These are phyloP conservation scores for Chlorophyllum brunneum DNA, from an alignment of 768 basidiomycete species.

Conservation along the genomic window DNA sequence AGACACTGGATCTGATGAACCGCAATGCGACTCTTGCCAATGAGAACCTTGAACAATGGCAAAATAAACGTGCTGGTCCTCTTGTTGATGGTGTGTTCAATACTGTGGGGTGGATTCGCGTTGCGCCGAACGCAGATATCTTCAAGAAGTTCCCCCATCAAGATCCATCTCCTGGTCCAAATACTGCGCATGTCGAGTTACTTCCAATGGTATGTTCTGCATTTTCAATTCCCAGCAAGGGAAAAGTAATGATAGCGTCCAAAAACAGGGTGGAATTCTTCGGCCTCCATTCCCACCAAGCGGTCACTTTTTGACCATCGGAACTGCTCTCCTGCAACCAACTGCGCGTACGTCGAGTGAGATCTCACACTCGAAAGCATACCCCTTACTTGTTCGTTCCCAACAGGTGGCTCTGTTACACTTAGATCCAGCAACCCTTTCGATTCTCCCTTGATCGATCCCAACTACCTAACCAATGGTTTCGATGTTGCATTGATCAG, in stretches of 20 bases:
- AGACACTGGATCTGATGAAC: slow-evolving; percentile 24
- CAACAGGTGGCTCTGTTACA: slow-evolving; percentile 25
- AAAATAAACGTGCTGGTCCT: slow-evolving; percentile 18
- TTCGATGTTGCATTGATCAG: slow-evolving; percentile 25
- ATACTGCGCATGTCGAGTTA: slow-evolving; percentile 31
- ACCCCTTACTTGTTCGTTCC: not conserved
- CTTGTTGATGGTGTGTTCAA: slow-evolving; percentile 20
- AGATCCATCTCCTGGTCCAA: slow-evolving; percentile 34
- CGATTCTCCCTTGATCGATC: slow-evolving; percentile 42
- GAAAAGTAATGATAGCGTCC: not conserved
- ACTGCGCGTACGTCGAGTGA: slow-evolving; percentile 27
- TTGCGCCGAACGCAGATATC: slow-evolving; percentile 26
- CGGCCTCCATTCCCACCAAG: slow-evolving; percentile 20
- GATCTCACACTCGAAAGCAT: not conserved
- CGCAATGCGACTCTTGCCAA: slow-evolving; percentile 20
- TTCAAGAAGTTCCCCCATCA: slow-evolving; percentile 19
- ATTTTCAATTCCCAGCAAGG: not conserved
- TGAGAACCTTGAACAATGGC: slow-evolving; percentile 26
- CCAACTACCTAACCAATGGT: slow-evolving; percentile 33
- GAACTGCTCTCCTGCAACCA: slow-evolving; percentile 26
- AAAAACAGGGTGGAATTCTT: slow-evolving; percentile 1
- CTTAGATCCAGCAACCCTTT: slow-evolving; percentile 40
- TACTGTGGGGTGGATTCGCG: slow-evolving; percentile 22
- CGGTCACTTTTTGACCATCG: slow-evolving; percentile 28
- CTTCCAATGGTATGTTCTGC: slow-evolving; percentile 23